Evolutionary conservation across 164 flowering plant species (phyloP), one percentile per base, ranked within the genome.

Genomic region (Piper betle): DNA sequence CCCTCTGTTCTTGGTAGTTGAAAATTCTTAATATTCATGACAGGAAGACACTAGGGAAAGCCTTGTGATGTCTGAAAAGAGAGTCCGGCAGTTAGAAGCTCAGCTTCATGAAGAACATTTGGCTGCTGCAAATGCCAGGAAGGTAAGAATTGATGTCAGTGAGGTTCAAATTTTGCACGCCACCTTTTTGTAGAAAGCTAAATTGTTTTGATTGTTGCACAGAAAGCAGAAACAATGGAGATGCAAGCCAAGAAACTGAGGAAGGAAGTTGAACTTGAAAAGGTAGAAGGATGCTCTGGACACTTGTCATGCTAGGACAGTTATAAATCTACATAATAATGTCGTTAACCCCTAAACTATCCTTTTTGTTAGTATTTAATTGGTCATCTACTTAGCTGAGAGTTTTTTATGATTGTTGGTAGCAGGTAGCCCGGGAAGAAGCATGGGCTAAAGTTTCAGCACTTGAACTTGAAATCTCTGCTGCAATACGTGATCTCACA

Each of bases 351-450:
- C 38, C 11, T 7, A 55, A 53, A 25, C 9, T 8, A 55, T 55
- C 38, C 13, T 55, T 15, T 33, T 7, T 15, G 37, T 25, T 38
- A 25, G 17, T 5, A 19, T 25, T 55, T 53, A 25, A 17, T 41
- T 64, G 61, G 13, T 17, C 9, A 46, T 60, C 52, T 57, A 37
- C 55, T 72, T 66, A 80, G 80, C 84, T 82, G 87, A 85, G 78
- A 66, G 64, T 66, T 69, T 59, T 70, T 65, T 57, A 66, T 84
- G 77, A 52, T 55, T 81, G 79, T 69, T 64, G 86, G 73, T 91
- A 91, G 99, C 99, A 94, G 99, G 85, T 88, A 59, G 97, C 95
- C 69, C 87, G 97, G 67, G 99, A 94, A 74, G 99, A 91, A 77
- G 99, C 99, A 59, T 91, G 99, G 96, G 91, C 93, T 38, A 91